Evolutionary conservation across 108 stramenopile species (phyloP).

Genomic region (Asterionellopsis glacialis): DNA sequence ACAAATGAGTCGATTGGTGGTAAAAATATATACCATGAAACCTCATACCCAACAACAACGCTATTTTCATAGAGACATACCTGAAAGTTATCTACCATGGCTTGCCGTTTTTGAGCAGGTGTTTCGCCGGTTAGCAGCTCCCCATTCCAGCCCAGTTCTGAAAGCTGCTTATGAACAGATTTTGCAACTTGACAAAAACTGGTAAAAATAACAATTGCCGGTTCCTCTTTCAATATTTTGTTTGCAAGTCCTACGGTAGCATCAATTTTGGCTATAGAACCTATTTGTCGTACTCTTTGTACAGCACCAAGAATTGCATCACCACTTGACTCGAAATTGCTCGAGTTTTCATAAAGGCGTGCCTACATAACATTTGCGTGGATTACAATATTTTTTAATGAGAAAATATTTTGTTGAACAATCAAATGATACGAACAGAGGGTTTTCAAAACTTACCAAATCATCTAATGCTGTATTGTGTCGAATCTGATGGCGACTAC

Average conservation of each 20-base stretch:
- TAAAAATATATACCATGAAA: too few species aligned
- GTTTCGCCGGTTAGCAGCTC: slow-evolving; percentile 70
- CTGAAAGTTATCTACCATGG: slow-evolving; percentile 78
- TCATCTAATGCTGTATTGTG: slow-evolving; percentile 58
- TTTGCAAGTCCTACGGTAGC: slow-evolving; percentile 58
- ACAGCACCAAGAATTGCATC: slow-evolving; percentile 60
- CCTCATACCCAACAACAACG: too few species aligned
- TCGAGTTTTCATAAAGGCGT: slow-evolving; percentile 20
- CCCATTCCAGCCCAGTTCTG: slow-evolving; percentile 54
- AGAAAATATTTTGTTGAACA: too few species aligned
- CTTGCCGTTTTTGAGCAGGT: slow-evolving; percentile 58
- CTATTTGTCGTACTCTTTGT: slow-evolving; percentile 38
- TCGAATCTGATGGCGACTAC: slow-evolving; percentile 39
- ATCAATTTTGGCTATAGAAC: slow-evolving; percentile 54
- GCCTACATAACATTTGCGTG: slow-evolving; percentile 3
- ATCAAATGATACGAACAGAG: background rate
- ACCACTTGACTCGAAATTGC: slow-evolving; percentile 17
- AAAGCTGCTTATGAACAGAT: slow-evolving; percentile 45
- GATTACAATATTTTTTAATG: too few species aligned
- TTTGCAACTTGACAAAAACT: slow-evolving; percentile 68
- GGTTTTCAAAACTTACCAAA: slow-evolving; percentile 22
- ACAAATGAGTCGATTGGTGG: too few species aligned
- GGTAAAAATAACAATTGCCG: slow-evolving; percentile 71
- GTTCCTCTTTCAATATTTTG: slow-evolving; percentile 37
- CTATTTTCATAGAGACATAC: too few species aligned